These are phyloP conservation scores for Neurospora sublineolata DNA, from an alignment of 495 filamentous ascomycete genomes.

Conservation along the genomic window DNA sequence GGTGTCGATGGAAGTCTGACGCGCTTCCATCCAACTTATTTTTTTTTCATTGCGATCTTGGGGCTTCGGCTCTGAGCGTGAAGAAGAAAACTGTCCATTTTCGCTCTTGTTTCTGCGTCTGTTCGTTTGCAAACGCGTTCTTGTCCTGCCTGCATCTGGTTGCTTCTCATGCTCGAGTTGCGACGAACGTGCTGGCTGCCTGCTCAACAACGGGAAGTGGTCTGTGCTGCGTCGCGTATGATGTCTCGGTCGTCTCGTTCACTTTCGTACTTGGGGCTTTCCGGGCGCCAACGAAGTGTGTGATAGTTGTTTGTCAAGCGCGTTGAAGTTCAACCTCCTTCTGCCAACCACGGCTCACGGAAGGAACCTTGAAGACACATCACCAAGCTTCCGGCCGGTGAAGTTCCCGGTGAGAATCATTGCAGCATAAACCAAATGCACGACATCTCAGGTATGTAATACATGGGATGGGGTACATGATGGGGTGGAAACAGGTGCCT, in stretches of 20 bases:
- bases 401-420: background rate
- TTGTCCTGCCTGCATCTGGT: background rate
- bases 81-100: background rate
- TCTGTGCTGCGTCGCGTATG: background rate
- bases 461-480: background rate
- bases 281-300: background rate
- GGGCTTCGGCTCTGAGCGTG: background rate
- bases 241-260: background rate
- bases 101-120: background rate
- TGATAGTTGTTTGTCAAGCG: background rate
- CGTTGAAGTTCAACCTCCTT: background rate
- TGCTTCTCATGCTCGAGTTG: background rate
- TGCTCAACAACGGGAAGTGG: background rate
- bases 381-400: background rate
- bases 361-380: background rate
- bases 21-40: background rate
- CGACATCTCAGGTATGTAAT: background rate
- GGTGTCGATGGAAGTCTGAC: conserved; percentile 55
- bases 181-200: background rate
- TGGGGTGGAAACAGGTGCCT: background rate
- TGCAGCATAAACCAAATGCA: background rate
- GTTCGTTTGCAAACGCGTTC: background rate
- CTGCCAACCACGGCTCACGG: background rate
- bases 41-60: conserved; percentile 2
- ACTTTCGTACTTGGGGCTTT: background rate